Evolutionary conservation across 805 yeast genomes (phyloP), one percentile per base, ranked within the genome.

Genomic region (Wickerhamiella azyma): DNA sequence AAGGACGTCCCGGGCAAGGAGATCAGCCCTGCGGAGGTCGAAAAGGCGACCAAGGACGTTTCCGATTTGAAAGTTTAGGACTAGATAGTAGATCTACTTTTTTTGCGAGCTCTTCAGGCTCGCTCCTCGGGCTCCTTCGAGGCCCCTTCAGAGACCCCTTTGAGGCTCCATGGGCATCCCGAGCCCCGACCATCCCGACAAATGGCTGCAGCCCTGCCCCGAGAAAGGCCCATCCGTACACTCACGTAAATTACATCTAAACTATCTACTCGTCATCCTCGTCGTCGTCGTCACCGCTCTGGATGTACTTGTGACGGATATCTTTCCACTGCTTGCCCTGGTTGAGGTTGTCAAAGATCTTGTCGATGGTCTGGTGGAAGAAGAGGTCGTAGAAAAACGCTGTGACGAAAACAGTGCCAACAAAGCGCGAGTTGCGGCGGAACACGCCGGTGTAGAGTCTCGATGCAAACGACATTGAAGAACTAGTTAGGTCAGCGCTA

Each of bases 391-490:
- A 85, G 52, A 78, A 77, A 61, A 88, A 88, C 41, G 96, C 86
- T 58, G 83, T 77, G 43, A 77, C 81, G 56, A 88, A 81, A 51
- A 88, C 71, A 52, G 92, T 71, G 54, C 85, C 84, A 52, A 88
- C 94, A 67, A 74, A 85, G 52, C 81, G 71, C 41, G 96, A 76
- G 77, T 89, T 88, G 75, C 96, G 84, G 76, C 85, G 85, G 75
- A 84, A 79, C 47, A 81, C 57, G 32, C 71, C 65, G 74, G 77
- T 79, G 75, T 75, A 77, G 51, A 78, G 59, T 39, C 75, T 63
- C 38, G 81, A 61, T 56, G 66, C 59, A 51, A 62, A 54, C 38
- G 65, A 53, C 66, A 42, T 42, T 42, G 29, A 26, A 33, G 29
- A 29, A n/a, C 29, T 16, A 33, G 37, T 42, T 42, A 42, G 39